Evolutionary conservation across 2,329 filamentous ascomycete genomes (phyloP), one percentile per base, ranked within the genome.

Genomic region (Penicillium expansum): DNA sequence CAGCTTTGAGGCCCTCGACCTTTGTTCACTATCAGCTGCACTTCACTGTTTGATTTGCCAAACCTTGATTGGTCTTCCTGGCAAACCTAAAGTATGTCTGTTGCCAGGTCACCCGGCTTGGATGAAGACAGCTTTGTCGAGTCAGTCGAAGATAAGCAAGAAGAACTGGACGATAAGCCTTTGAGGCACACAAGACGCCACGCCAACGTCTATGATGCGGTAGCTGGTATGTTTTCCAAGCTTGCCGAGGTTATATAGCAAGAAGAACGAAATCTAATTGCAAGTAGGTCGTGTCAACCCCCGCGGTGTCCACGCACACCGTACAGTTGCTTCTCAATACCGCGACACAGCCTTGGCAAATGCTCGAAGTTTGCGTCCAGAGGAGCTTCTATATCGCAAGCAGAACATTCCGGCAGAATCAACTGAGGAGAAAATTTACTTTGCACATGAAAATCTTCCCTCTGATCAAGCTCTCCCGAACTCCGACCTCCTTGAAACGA

Each of bases 301-400:
- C 16, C 70, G 71, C 44, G 74, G 75, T 4, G 74, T 78, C 47
- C 60, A 71, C 4, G 62, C 65, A 5, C 33, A 57, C 8, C 56
- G 48, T 37, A 59, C 58, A 7, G 60, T 56, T 45, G 59, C 64
- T n/a, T 73, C 71, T 10, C 67, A 61, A 54, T 65, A 70, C 57
- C 72, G 69, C 39, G 70, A 72, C 55, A 73, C 68, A 44, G 56
- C 68, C 10, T 75, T 75, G 16, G 71, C 73, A 24, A 68, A 69
- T 37, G 66, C 55, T 63, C 72, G 65, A 11, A 69, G 79, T 4
- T 66, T 83, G 4, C 76, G 79, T 0, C 83, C 85, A 3, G 84
- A 86, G 60, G 83, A 87, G 62, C 77, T 84, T 5, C 76, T 87
- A 2, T 84, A 83, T 65, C 80, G 81, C 47, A 76, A 77, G 44